A percentile compares a stretch with the other conserved stretches of the same genome.
These are phyloP conservation scores for Arabidopsis arenosa DNA, from an alignment of 345 rosid genomes.

Conservation along the genomic window DNA sequence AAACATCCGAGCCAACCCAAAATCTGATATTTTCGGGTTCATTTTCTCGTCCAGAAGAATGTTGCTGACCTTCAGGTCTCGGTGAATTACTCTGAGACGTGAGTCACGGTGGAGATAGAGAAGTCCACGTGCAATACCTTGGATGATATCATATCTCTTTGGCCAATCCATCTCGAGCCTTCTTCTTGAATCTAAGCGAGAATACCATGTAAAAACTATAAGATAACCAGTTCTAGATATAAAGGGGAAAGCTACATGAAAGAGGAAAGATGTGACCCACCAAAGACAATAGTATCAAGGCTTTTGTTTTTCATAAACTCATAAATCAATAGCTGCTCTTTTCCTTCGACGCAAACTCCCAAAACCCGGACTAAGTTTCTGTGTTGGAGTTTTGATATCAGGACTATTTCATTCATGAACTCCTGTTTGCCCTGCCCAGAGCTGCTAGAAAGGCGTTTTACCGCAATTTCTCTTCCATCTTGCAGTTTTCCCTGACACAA, in stretches of 20 bases:
- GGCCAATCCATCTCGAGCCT: not conserved
- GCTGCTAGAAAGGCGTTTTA: conserved; percentile 53
- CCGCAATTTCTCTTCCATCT: conserved; percentile 50
- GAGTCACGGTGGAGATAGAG: no score
- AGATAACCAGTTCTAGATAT: no score
- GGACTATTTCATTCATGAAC: conserved; percentile 49
- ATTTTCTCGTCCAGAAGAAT: no score
- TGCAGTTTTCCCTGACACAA: conserved; percentile 42
- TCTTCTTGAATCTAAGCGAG: not conserved
- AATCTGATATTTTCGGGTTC: no score
- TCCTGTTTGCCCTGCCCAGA: conserved; percentile 52
- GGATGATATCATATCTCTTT: no score
- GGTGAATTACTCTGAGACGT: no score
- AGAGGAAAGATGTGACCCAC: no score
- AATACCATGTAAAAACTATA: no score
- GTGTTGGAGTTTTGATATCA: conserved; percentile 65
- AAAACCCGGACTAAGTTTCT: conserved; percentile 56
- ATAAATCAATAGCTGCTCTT: conserved; percentile 37
- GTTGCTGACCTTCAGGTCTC: no score
- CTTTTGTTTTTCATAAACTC: conserved; percentile 33
- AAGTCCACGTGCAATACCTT: no score
- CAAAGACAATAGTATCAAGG: no score
- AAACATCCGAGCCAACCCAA: not conserved
- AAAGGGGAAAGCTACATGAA: no score
- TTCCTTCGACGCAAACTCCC: conserved; percentile 42